Conservation (phyloP, 768 basidiomycete species). For the Russula earlei region DNA sequence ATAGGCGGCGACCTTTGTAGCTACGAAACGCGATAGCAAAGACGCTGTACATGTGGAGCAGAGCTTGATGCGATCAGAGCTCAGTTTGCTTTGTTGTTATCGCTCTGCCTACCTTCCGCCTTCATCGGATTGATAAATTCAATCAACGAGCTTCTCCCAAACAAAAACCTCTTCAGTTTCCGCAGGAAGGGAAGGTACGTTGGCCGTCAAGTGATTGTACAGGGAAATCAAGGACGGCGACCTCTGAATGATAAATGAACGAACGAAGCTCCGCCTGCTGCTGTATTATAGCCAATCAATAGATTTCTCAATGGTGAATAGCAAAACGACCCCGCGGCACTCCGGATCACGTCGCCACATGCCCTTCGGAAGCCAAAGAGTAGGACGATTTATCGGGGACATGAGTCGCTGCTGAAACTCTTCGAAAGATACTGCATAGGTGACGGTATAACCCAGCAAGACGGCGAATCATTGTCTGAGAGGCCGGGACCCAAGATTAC, state of each 20-base stretch:
- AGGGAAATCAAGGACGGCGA: neutral
- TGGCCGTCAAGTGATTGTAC: neutral
- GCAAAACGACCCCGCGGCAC: slow-evolving; percentile 7
- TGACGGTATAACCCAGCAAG: neutral
- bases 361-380: neutral
- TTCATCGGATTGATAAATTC: slow-evolving; percentile 1
- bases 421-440: neutral
- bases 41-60: neutral
- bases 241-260: neutral
- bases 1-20: too few species aligned
- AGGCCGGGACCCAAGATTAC: neutral
- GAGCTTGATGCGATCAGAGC: neutral
- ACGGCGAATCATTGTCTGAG: too few species aligned
- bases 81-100: neutral
- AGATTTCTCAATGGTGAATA: neutral
- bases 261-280: neutral
- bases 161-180: neutral
- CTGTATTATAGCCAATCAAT: neutral
- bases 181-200: neutral
- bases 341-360: slow-evolving; percentile 5
- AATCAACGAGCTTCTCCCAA: neutral
- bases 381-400: neutral
- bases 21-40: neutral
- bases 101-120: neutral
- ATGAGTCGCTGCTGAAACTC: neutral